A percentile compares a stretch with the other conserved stretches of the same genome.
phyloP scores from a whole-genome alignment of 1,139 yeast genomes.

The Nakaseomyces uthaithaninus region DNA sequence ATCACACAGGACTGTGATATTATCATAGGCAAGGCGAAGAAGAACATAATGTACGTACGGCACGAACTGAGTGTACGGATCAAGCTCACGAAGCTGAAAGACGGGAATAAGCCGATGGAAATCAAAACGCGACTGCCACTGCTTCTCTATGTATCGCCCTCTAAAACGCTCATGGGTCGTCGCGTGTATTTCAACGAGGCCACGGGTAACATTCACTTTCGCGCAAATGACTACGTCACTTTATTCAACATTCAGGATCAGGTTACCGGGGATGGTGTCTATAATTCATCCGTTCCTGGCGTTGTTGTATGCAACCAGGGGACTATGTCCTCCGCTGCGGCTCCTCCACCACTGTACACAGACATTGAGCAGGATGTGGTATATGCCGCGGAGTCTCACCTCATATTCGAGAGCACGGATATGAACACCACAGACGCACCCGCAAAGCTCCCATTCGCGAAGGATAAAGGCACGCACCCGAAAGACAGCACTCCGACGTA shows the following conservation, averaged over 20 bases:
- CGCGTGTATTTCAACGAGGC: constrained; percentile 43
- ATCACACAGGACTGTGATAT: constrained; percentile 51
- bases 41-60: constrained; percentile 31
- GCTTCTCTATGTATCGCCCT: constrained; percentile 48
- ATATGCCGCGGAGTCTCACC: background rate
- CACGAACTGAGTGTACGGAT: constrained; percentile 26
- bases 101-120: constrained; percentile 18
- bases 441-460: background rate
- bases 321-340: background rate
- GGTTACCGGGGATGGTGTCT: constrained; percentile 6
- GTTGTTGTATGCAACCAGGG: background rate
- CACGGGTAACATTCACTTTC: constrained; percentile 42
- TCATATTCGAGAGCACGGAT: constrained; percentile 8
- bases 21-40: constrained; percentile 33
- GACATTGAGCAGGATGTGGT: constrained; percentile 10
- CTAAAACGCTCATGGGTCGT: constrained; percentile 45
- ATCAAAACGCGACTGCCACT: constrained; percentile 53
- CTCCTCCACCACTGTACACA: constrained; percentile 21
- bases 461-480: background rate
- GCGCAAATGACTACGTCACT: constrained; percentile 30
- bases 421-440: constrained; percentile 13
- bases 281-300: background rate
- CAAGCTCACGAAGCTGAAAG: constrained; percentile 13
- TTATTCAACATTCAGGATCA: constrained; percentile 15
- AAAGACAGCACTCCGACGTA: constrained; percentile 2